Base-by-base conservation (phyloP, 768 basidiomycete genomes). In the Neoboletus magnificus region DNA sequence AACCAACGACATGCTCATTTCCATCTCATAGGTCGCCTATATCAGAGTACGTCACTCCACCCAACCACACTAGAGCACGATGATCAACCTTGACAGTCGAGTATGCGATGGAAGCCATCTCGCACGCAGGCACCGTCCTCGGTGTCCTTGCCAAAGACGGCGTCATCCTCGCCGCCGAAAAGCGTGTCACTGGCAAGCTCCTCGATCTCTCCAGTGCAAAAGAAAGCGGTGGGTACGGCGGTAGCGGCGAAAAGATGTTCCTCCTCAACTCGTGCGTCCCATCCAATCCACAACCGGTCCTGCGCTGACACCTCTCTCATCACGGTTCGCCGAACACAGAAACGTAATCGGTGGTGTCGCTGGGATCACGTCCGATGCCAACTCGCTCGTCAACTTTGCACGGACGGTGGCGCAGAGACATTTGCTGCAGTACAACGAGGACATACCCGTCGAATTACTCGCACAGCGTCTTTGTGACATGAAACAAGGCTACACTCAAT, bases 101-200 rank as follows among this genome's bases (percentile, higher is more conserved):
- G 77, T 99, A 99, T 82, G 96, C 96, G 42, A 97, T 98, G 93
- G 97, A 98, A 71, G 93, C 94, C 55, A 98, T 98, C 79, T 97
- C 94, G 29, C 90, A 94, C 66, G 93, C 93, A 20, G 92, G 92
- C 51, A 91, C 93, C 40, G 93, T 96, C 43, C 83, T 96, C n/a
- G 93, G 92, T 40, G 87, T 95, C 53, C 80, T 95, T 29, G 92
- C 93, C 29, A 89, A 85, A 63, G 90, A 94, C 59, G 94, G 94
- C 1, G 89, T 96, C 18, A 91, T 96, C 10, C 79, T 96, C 3
- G 94, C 91, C 0, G 94, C 89, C 7, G 91, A 99, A 82, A 96
- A 96, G 82, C 97, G 96, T 74, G 94, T 98, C 30, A 98, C 97
- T 0, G 94, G 94, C 42, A 99, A 98, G 74, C 85, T 98, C 35